A percentile compares a stretch with the other conserved stretches of the same genome.
phyloP scores from a whole-genome alignment of 495 filamentous ascomycete species.

The Penicillium steckii region DNA sequence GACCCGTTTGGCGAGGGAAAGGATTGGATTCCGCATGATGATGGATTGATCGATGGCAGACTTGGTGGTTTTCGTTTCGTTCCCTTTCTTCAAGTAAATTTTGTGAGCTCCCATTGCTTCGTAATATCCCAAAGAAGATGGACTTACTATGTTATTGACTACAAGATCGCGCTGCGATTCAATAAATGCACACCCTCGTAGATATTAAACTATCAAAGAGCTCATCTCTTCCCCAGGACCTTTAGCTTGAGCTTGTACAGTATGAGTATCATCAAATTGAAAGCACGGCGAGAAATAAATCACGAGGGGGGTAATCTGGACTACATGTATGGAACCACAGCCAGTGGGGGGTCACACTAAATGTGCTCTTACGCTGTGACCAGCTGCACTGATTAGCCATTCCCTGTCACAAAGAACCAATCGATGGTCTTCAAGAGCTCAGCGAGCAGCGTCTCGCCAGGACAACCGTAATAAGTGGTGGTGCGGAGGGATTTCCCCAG shows the following conservation, averaged over 20 bases:
- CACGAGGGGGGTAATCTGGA: constrained; percentile 7
- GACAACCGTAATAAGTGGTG: constrained; percentile 3
- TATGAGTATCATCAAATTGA: neutral
- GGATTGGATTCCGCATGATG: constrained; percentile 17
- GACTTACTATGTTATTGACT: constrained; percentile 5
- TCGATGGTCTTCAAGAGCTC: constrained; percentile 5
- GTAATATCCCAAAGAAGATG: neutral
- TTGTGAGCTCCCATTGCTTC: neutral
- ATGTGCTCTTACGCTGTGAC: constrained; percentile 8
- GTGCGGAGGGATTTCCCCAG: constrained; percentile 10
- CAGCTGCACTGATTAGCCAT: constrained; percentile 10
- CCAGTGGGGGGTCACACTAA: constrained; percentile 19
- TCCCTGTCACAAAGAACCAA: constrained; percentile 7
- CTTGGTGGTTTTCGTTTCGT: neutral
- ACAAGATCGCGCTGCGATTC: neutral
- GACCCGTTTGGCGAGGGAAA: constrained; percentile 67
- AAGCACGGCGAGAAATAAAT: constrained; percentile 1
- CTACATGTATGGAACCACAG: constrained; percentile 19
- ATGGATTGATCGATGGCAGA: neutral
- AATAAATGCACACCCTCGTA: neutral
- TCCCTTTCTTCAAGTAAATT: neutral
- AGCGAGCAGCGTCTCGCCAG: constrained; percentile 10
- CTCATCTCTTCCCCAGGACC: constrained; percentile 10
- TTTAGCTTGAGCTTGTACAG: constrained; percentile 1
- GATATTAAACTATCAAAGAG: constrained; percentile 7